phyloP scores from a whole-genome alignment of 176 grass and related monocot genomes.

The Zea luxurians region DNA sequence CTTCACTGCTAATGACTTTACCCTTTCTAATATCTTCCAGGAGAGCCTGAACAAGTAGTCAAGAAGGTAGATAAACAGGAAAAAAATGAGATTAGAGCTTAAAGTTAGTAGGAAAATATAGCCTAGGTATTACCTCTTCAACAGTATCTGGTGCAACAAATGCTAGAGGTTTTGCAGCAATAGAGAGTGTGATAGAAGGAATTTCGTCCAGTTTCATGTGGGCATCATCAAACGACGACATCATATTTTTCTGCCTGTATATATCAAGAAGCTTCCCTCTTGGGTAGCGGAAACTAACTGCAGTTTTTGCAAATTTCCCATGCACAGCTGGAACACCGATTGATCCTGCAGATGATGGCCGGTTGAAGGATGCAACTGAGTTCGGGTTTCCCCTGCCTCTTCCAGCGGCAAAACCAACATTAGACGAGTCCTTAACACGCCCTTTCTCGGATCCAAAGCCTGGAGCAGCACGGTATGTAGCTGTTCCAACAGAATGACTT shows the following conservation, averaged over 20 bases:
- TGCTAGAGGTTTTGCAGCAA: constrained; percentile 63
- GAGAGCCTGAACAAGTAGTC: constrained; percentile 48
- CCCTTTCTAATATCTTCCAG: constrained; percentile 87
- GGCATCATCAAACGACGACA: constrained; percentile 44
- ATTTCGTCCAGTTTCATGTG: constrained; percentile 56
- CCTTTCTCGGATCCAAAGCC: constrained; percentile 88
- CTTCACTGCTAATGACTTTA: constrained; percentile 62
- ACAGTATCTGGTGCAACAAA: constrained; percentile 66
- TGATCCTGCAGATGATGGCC: constrained; percentile 47
- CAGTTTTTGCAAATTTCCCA: constrained; percentile 37
- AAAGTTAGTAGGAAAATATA: not conserved
- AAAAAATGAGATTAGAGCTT: not conserved
- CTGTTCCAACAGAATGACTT: constrained; percentile 47
- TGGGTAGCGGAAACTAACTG: constrained; percentile 67
- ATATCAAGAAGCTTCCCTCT: constrained; percentile 96
- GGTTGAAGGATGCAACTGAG: constrained; percentile 41
- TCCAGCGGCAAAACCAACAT: constrained; percentile 81
- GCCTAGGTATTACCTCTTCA: constrained; percentile 66
- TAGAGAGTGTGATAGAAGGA: constrained; percentile 68
- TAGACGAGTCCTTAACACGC: constrained; percentile 51
- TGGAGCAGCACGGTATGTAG: constrained; percentile 73
- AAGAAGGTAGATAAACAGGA: constrained; percentile 23
- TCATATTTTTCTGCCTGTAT: constrained; percentile 68
- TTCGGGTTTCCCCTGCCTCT: constrained; percentile 75
- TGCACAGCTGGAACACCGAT: constrained; percentile 65